Conservation (phyloP, 305 asterid genomes). For the Fraxinus albicans region DNA sequence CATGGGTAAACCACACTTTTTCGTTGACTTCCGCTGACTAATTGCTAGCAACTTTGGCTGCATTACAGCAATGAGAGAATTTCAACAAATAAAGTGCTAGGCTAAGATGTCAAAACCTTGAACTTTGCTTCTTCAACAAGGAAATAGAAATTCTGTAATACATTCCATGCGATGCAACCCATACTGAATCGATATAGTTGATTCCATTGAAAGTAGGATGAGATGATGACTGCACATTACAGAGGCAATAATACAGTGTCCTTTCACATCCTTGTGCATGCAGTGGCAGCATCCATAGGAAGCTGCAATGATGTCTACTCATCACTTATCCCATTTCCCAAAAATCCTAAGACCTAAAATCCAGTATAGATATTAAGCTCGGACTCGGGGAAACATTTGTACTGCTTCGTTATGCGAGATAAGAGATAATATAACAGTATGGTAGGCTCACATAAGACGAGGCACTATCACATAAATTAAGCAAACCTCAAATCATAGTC, state of each 20-base stretch:
- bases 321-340: not conserved
- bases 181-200: not conserved
- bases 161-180: not conserved
- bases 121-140: not conserved
- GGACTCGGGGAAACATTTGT: not conserved
- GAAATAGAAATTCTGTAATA: not conserved
- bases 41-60: not conserved
- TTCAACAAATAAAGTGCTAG: not conserved
- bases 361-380: not conserved
- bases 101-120: not conserved
- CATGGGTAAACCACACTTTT: not conserved
- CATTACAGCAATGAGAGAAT: not conserved
- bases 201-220: not conserved
- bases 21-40: not conserved
- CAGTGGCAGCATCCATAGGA: not conserved
- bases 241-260: not conserved
- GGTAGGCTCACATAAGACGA: not conserved
- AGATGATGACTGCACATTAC: not conserved
- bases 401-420: not conserved
- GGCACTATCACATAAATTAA: not conserved
- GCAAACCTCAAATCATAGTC: too few species aligned
- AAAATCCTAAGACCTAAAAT: not conserved
- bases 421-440: not conserved
- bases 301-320: not conserved
- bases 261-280: too few species aligned